Evolutionary conservation across 352 stramenopile species (phyloP).

Genomic region (Phytophthora europaea): DNA sequence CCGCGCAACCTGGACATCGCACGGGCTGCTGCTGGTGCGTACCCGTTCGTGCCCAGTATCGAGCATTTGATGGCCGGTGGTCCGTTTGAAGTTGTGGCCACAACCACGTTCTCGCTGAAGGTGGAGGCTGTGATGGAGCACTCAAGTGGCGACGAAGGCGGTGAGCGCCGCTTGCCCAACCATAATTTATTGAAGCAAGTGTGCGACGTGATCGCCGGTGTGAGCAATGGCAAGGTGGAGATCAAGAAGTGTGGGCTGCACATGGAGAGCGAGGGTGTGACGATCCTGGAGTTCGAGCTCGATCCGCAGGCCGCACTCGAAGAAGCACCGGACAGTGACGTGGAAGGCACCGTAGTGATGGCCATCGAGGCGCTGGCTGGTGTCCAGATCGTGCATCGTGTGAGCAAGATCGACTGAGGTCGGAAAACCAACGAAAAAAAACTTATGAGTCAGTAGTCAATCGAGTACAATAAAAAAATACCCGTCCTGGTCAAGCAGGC

Average conservation of each 20-base stretch:
- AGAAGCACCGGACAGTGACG: slow-evolving; percentile 27
- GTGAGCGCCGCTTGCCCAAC: slow-evolving; percentile 73
- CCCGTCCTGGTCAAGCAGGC: slow-evolving; percentile 15
- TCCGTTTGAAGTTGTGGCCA: slow-evolving; percentile 14
- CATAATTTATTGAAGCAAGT: slow-evolving; percentile 91
- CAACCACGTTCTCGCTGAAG: slow-evolving; percentile 68
- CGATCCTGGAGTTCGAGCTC: slow-evolving; percentile 84
- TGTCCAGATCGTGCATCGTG: slow-evolving; percentile 54
- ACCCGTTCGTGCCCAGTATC: slow-evolving; percentile 37
- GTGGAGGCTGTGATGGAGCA: slow-evolving; percentile 69
- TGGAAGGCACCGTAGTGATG: slow-evolving; percentile 45
- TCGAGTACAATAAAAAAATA: slow-evolving; percentile 51
- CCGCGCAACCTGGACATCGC: slow-evolving; percentile 47
- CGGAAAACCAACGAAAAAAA: slow-evolving; percentile 19
- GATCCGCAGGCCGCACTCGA: slow-evolving; percentile 50
- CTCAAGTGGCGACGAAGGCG: slow-evolving; percentile 47
- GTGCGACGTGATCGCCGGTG: slow-evolving; percentile 77
- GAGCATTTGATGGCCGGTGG: slow-evolving; percentile 43
- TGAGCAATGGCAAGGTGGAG: slow-evolving; percentile 70
- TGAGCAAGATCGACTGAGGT: slow-evolving; percentile 36
- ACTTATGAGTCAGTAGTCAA: slow-evolving; percentile 46
- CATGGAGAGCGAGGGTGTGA: slow-evolving; percentile 72
- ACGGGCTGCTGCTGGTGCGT: slow-evolving; percentile 18
- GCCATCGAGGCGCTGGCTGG: slow-evolving; percentile 56
- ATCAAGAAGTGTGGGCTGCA: slow-evolving; percentile 88